Conservation (phyloP, 495 filamentous ascomycete species). For the Lepraria neglecta region DNA sequence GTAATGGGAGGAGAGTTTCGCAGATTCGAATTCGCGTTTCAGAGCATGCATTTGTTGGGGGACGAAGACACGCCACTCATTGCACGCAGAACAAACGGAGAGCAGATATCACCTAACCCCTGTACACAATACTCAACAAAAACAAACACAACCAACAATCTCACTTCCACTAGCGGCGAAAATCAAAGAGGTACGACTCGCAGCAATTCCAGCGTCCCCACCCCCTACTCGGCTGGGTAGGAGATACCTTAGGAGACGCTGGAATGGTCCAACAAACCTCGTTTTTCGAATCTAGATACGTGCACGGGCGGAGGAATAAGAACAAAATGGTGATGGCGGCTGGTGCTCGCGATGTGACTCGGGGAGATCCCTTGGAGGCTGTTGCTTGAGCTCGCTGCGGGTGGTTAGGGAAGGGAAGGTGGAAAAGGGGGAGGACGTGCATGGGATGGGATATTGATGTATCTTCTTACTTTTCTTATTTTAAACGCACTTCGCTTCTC, state of each 20-base stretch:
- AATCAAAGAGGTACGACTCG: conserved; percentile 9
- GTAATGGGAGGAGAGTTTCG: not conserved
- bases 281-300: conserved; percentile 13
- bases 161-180: not conserved
- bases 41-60: not conserved
- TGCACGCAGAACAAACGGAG: not conserved
- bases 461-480: too few species aligned
- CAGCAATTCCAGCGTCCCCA: conserved; percentile 11
- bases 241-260: not conserved
- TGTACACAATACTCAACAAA: not conserved
- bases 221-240: conserved; percentile 7
- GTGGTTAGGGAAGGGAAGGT: not conserved
- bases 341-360: conserved; percentile 18
- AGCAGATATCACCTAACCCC: not conserved
- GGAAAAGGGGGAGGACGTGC: not conserved
- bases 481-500: too few species aligned
- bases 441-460: too few species aligned
- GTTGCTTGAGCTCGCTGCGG: conserved; percentile 15
- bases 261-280: conserved; percentile 15
- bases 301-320: conserved; percentile 13
- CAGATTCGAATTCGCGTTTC: too few species aligned
- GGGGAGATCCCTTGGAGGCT: not conserved
- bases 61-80: not conserved
- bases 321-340: conserved; percentile 1
- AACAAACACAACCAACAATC: not conserved